Evolutionary conservation across 805 yeast genomes (phyloP).

Genomic region (Myxozyma nipponensis): DNA sequence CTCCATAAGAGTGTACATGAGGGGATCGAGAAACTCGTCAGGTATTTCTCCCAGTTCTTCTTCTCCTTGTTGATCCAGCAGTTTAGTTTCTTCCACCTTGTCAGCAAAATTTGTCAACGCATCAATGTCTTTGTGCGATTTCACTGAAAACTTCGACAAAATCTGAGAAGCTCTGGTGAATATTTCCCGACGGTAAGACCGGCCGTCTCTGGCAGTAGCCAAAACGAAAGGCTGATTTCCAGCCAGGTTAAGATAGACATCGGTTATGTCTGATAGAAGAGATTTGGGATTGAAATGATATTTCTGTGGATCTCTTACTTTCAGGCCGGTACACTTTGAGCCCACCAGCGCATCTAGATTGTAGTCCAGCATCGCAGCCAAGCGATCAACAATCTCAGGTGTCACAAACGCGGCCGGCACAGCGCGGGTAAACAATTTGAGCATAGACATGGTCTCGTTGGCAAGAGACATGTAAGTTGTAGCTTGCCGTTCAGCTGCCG

Average conservation of each 20-base stretch:
- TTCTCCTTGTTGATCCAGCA: slow-evolving; percentile 43
- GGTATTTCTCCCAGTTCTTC: slow-evolving; percentile 89
- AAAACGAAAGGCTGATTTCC: slow-evolving; percentile 59
- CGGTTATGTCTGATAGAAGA: slow-evolving; percentile 63
- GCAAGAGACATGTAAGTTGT: slow-evolving; percentile 77
- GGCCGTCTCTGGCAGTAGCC: slow-evolving; percentile 86
- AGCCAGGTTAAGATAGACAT: slow-evolving; percentile 71
- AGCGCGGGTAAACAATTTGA: slow-evolving; percentile 77
- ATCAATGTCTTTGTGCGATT: slow-evolving; percentile 52
- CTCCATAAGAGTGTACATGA: slow-evolving; percentile 92
- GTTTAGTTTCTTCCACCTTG: slow-evolving; percentile 58
- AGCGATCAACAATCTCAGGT: slow-evolving; percentile 85
- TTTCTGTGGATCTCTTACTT: slow-evolving; percentile 76
- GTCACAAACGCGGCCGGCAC: slow-evolving; percentile 83
- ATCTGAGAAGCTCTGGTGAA: slow-evolving; percentile 71
- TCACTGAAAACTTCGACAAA: slow-evolving; percentile 52
- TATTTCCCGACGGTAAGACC: slow-evolving; percentile 69
- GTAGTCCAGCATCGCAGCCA: slow-evolving; percentile 94
- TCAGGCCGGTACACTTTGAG: slow-evolving; percentile 84
- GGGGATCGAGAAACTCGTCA: slow-evolving; percentile 93
- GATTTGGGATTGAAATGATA: slow-evolving; percentile 79
- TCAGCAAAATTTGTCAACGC: slow-evolving; percentile 54
- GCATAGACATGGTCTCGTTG: slow-evolving; percentile 73
- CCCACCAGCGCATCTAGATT: slow-evolving; percentile 92
- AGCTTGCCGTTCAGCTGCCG: slow-evolving; percentile 69